Evolutionary conservation across 2,329 filamentous ascomycete species (phyloP), one percentile per base, ranked within the genome.

Genomic region (Hirsutella minnesotensis): DNA sequence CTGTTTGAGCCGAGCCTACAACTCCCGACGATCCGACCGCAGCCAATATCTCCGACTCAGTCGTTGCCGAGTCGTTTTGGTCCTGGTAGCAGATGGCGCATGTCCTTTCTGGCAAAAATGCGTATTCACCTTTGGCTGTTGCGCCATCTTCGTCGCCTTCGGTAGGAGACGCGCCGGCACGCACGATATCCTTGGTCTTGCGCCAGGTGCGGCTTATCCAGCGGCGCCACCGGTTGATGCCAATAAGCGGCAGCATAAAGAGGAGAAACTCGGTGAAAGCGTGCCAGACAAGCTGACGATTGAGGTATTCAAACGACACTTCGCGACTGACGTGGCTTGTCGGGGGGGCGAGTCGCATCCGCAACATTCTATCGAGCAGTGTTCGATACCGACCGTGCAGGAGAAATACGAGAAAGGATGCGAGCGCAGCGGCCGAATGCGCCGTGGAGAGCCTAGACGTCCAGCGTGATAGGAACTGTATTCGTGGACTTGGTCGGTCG

Each of bases 241-340:
- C 92, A 35, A 98, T 85, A n/a, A 98, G 74, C 0, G 92, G 92
- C n/a, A 98, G 72, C 16, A 96, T 76, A 61, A 96, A 98, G 27
- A 98, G 75, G n/a, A 98, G 70, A 54, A 98, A 98, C 60, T 98
- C 92, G 21, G 92, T 98, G 56, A 98, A 95, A n/a, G 92, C 92
- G 64, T 98, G 92, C 92, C 92, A 98, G 31, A 98, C 92, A 10
- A 98, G 78, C 65, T 98, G 92, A 39, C 92, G 81, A 61, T 98
- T 98, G 40, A 96, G 77, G 56, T 95, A 96, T 64, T 98, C 92
- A 58, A 98, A 96, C 1, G 86, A 94, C 21, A 98, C 89, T 62
- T 96, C 88, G 27, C 90, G 77, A 58, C 79, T 86, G 49, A 94
- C 83, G 58, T 94, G 86, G 56, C 78, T 87, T 3, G 83, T 89